Conservation (phyloP, 306 rosid genomes). For the Erythrophleum fordii region DNA sequence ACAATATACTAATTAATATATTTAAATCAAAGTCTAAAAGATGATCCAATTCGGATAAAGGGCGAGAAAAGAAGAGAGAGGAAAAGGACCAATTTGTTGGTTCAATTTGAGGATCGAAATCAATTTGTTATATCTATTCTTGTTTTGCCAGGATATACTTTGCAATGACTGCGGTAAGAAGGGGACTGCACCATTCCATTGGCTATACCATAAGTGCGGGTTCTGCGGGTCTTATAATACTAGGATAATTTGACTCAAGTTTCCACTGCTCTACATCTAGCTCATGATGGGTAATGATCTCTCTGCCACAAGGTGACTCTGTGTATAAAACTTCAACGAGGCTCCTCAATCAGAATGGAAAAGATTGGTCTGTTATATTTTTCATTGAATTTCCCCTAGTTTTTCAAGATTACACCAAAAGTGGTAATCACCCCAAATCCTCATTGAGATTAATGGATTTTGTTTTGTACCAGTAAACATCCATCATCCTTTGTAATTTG, state of each 20-base stretch:
- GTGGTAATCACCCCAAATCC: conserved; percentile 6
- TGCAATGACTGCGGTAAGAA: conserved; percentile 65
- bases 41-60: neutral
- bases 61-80: neutral
- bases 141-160: conserved; percentile 52
- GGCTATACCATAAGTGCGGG: conserved; percentile 63
- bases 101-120: neutral
- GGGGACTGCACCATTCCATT: conserved; percentile 60
- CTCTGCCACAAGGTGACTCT: conserved; percentile 8
- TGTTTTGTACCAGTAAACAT: neutral
- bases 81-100: neutral
- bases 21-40: neutral
- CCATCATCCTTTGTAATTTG: too few species aligned
- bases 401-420: neutral
- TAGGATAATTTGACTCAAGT: conserved; percentile 46
- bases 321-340: neutral
- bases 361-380: neutral
- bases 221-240: conserved; percentile 63
- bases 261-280: conserved; percentile 36
- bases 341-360: neutral
- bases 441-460: conserved; percentile 8
- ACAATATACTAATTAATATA: neutral
- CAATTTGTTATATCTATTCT: neutral
- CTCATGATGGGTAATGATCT: conserved; percentile 15
- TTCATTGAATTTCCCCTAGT: neutral